Evolutionary conservation across 2,329 filamentous ascomycete species (phyloP).

Genomic region (Colletotrichum chrysophilum): DNA sequence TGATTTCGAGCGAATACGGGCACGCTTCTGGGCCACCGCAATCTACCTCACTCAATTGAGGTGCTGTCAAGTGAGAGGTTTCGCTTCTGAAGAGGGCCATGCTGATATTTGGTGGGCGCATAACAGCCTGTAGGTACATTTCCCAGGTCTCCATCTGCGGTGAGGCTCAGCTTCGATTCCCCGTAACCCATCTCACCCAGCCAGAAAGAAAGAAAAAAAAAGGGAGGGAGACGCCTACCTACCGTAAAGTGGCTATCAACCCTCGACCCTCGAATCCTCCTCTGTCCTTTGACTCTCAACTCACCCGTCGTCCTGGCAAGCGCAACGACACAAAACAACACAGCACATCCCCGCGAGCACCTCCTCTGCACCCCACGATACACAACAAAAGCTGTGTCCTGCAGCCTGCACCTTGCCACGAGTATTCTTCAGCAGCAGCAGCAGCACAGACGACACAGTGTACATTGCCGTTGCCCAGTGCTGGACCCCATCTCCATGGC

Average conservation of each 20-base stretch:
- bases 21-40: not conserved
- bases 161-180: slow-evolving; percentile 21
- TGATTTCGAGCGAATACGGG: slow-evolving; percentile 13
- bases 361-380: slow-evolving; percentile 2
- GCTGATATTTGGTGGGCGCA: not conserved
- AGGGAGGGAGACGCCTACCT: slow-evolving; percentile 1
- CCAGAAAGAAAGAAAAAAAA: not conserved
- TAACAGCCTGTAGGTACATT: slow-evolving; percentile 2
- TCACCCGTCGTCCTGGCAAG: not conserved
- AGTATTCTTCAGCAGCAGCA: slow-evolving; percentile 1
- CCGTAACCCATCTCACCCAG: slow-evolving; percentile 11
- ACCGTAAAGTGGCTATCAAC: not conserved
- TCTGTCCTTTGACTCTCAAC: not conserved
- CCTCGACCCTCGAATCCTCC: not conserved
- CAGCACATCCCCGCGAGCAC: not conserved
- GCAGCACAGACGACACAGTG: slow-evolving; percentile 15
- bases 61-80: not conserved
- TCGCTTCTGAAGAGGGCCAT: not conserved
- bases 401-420: not conserved
- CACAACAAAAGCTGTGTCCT: not conserved
- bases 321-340: not conserved
- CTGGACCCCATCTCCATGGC: slow-evolving; percentile 21
- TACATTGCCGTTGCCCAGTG: not conserved
- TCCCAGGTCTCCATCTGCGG: slow-evolving; percentile 10
- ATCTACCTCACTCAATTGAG: not conserved